phyloP scores from a whole-genome alignment of 805 yeast species.

The Ogataea trehalophila region DNA sequence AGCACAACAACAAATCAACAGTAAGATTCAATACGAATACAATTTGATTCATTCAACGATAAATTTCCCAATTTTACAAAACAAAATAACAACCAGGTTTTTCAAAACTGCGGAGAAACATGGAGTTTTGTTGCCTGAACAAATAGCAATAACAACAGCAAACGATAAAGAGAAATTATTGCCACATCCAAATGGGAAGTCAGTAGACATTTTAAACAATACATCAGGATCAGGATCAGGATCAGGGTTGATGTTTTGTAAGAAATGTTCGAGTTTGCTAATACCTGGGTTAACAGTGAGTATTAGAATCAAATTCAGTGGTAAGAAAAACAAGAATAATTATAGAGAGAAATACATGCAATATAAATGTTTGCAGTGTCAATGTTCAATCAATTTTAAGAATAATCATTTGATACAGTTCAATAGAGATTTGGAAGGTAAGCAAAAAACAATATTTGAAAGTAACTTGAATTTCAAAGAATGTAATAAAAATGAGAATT shows the following conservation, averaged over 20 bases:
- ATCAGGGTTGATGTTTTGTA: conserved; percentile 12
- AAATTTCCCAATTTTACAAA: conserved; percentile 9
- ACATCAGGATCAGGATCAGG: conserved; percentile 4
- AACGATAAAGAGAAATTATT: background rate
- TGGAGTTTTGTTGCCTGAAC: conserved; percentile 15
- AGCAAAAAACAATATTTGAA: conserved; percentile 5
- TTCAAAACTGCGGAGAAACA: conserved; percentile 8
- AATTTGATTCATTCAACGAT: conserved; percentile 14
- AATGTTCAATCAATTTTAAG: conserved; percentile 7
- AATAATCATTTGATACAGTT: background rate
- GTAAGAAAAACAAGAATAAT: background rate
- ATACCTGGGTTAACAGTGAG: conserved; percentile 18
- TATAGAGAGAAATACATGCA: conserved; percentile 8
- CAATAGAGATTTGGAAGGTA: background rate
- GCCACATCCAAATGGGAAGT: too few relatives aligned
- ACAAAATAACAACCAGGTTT: conserved; percentile 14
- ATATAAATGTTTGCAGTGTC: conserved; percentile 22
- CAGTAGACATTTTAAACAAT: background rate
- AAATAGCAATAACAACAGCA: conserved; percentile 1
- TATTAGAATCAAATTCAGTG: conserved; percentile 11
- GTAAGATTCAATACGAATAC: conserved; percentile 14
- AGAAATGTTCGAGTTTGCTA: conserved; percentile 13
- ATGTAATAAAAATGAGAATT: background rate
- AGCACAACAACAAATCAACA: conserved; percentile 4
- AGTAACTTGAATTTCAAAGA: conserved; percentile 4